phyloP scores from a whole-genome alignment of 768 basidiomycete species.

The Collybia mongolica region DNA sequence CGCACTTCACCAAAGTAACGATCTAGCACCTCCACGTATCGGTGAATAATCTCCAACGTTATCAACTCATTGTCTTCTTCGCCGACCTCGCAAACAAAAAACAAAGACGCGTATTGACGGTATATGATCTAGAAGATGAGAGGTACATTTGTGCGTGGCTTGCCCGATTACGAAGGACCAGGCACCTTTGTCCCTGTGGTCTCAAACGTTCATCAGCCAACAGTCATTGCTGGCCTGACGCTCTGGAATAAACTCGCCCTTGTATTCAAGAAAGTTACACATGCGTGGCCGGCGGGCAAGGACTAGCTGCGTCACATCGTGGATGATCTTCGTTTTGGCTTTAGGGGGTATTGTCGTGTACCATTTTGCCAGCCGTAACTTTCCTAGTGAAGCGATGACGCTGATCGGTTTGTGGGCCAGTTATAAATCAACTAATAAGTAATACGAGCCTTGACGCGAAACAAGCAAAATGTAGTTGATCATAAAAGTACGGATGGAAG shows the following conservation, averaged over 20 bases:
- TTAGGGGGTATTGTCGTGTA: conserved; percentile 83
- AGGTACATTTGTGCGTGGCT: neutral
- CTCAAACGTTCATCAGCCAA: neutral
- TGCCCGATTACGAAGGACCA: conserved; percentile 38
- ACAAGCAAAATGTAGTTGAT: conserved; percentile 94
- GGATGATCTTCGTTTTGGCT: conserved; percentile 86
- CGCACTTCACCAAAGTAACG: conserved; percentile 80
- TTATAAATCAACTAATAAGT: conserved; percentile 13
- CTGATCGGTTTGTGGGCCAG: conserved; percentile 1
- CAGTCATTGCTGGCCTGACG: neutral
- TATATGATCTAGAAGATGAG: conserved; percentile 65
- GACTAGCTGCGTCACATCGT: conserved; percentile 93
- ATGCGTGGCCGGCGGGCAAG: conserved; percentile 83
- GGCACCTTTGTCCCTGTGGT: conserved; percentile 33
- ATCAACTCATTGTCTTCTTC: conserved; percentile 78
- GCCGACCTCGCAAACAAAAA: conserved; percentile 79
- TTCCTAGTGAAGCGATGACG: conserved; percentile 49
- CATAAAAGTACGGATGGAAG: conserved; percentile 35
- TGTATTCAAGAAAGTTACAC: conserved; percentile 98
- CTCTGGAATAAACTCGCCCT: conserved; percentile 53
- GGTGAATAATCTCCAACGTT: conserved; percentile 81
- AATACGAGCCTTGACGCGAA: conserved; percentile 77
- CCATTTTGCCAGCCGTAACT: conserved; percentile 96
- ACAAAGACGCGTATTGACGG: conserved; percentile 80
- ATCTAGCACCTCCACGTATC: conserved; percentile 80